Evolutionary conservation across 768 basidiomycete species (phyloP), one percentile per base, ranked within the genome.

Genomic region (Fomitopsis serialis): DNA sequence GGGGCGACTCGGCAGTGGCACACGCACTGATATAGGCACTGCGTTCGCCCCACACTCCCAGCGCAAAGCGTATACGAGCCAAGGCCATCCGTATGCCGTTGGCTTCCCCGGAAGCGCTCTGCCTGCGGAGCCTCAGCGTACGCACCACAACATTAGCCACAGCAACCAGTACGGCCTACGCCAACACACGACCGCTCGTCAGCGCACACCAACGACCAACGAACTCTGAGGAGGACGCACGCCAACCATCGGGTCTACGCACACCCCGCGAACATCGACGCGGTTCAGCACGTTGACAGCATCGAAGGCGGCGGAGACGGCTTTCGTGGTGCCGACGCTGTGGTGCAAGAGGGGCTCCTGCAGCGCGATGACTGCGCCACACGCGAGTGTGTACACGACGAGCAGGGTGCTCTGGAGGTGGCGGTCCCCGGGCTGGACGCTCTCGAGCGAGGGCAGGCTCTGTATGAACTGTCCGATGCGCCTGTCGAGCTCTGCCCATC

Each of bases 291-390:
- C 24, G 21, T 47, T 48, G 13, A 59, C 61, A 10, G 61, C 63
- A 8, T 56, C 56, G 37, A 58, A 48, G 23, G 65, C 65, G 13
- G 61, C 58, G n/a, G 53, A 34, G 42, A 60, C 50, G 12, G 54
- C 53, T 25, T 56, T 50, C n/a, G 21, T 50, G 45, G 19, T 40
- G 15, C 13, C 37, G 15, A 19, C 15, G 4, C 19, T 47, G 45
- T 7, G 25, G 35, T 9, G 49, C 21, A 42, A 37, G 2, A 50
- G 53, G 11, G 56, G 61, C 44, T 63, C 54, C 55, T 67, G 66
- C 45, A 70, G 54, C 58, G 68, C 66, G 48, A 68, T 61, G 4
- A 59, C 64, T 4, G 68, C 67, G 23, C 61, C 63, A 15, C 60
- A 57, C 23, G 53, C 51, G 22, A 68, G 59, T 29, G 63, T 60